These are phyloP conservation scores for Sanghuangporus weigelae DNA, from an alignment of 1,284 basidiomycete genomes.

Conservation along the genomic window DNA sequence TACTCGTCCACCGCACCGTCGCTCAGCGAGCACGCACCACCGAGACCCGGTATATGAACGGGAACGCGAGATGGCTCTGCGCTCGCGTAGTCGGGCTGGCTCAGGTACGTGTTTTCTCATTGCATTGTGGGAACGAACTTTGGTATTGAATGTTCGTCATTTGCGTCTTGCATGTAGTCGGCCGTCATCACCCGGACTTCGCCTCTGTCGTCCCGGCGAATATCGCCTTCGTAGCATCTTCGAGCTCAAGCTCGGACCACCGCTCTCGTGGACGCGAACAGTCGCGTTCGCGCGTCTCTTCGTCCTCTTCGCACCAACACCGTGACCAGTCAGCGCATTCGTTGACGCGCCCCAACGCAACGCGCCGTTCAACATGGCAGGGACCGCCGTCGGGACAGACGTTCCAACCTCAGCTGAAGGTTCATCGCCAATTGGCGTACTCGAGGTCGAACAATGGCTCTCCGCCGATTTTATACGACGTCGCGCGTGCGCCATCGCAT, in stretches of 20 bases:
- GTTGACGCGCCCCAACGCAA: background rate
- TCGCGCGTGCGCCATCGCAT: slow-evolving; percentile 51
- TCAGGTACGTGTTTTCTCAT: slow-evolving; percentile 4
- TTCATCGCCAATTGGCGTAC: slow-evolving; percentile 15
- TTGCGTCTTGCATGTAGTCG: background rate
- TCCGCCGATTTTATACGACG: slow-evolving; percentile 38
- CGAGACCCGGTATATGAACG: background rate
- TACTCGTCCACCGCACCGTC: background rate
- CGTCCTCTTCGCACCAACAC: slow-evolving; percentile 1
- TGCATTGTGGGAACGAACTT: background rate
- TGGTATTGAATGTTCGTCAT: background rate
- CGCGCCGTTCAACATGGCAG: slow-evolving; percentile 14
- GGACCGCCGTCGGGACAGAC: background rate
- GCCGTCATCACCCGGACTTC: slow-evolving; percentile 10
- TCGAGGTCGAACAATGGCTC: background rate
- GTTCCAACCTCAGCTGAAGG: slow-evolving; percentile 11
- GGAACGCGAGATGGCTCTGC: background rate
- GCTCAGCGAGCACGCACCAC: slow-evolving; percentile 4
- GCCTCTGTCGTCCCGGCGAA: slow-evolving; percentile 14
- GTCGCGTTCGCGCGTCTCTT: slow-evolving; percentile 6
- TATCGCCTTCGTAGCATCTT: slow-evolving; percentile 3
- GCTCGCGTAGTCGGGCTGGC: slow-evolving; percentile 5
- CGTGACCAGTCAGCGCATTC: background rate
- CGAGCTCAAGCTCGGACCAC: background rate
- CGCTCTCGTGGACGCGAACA: background rate